Percentiles rank a stretch among this genome's conserved stretches.
Conservation (phyloP, 78 protist species). For the Chrysochromulina tobinii region DNA sequence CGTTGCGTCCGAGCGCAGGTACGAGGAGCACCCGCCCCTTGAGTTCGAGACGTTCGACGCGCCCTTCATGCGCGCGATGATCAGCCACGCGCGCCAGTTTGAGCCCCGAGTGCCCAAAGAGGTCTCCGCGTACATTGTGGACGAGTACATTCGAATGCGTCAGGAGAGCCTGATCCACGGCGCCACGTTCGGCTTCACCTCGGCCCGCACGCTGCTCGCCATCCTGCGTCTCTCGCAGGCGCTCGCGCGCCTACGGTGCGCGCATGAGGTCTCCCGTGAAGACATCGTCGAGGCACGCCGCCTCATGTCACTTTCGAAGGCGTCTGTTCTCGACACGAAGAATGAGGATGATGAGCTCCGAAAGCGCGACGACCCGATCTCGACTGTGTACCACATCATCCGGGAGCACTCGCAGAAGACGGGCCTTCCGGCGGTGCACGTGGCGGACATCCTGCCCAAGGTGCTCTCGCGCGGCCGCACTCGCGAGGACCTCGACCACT, state of each 20-base stretch:
- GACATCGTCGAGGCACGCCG: constrained; percentile 91
- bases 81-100: constrained; percentile 50
- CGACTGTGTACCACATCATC: neutral
- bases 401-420: neutral
- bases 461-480: neutral
- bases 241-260: constrained; percentile 75
- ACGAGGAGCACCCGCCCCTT: constrained; percentile 52
- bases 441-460: constrained; percentile 1
- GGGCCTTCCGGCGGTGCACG: neutral
- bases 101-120: constrained; percentile 75
- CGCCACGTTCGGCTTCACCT: constrained; percentile 64
- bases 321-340: neutral
- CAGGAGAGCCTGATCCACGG: neutral
- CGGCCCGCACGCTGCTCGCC: constrained; percentile 93
- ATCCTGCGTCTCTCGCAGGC: constrained; percentile 95
- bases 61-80: constrained; percentile 74
- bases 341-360: neutral
- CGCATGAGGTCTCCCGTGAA: constrained; percentile 34
- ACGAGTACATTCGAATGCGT: constrained; percentile 70
- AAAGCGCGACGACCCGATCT: neutral
- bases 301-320: constrained; percentile 74
- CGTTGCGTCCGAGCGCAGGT: no score
- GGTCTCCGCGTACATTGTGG: constrained; percentile 63
- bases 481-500: neutral
- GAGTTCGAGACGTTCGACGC: constrained; percentile 46